Evolutionary conservation across 495 filamentous ascomycete genomes (phyloP).

Genomic region (Penicillium ochrochloron): DNA sequence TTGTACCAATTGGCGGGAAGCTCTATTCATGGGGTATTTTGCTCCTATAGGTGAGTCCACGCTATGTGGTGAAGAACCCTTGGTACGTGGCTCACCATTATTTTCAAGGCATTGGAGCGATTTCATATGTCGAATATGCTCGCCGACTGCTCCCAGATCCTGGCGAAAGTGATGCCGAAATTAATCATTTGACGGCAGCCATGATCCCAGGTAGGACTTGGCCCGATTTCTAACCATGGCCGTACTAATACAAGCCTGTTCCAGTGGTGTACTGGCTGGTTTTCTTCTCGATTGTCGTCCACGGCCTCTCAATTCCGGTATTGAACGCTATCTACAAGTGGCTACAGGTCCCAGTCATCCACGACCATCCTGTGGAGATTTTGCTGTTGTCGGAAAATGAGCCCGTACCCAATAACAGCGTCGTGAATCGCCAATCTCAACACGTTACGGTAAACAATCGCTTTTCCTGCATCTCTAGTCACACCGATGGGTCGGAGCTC

Average conservation of each 20-base stretch:
- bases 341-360: conserved; percentile 49
- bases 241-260: conserved; percentile 8
- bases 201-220: conserved; percentile 46
- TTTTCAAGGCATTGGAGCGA: conserved; percentile 39
- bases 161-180: conserved; percentile 54
- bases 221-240: not conserved
- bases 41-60: conserved; percentile 41
- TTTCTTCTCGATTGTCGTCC: conserved; percentile 60
- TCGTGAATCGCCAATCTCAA: conserved; percentile 49
- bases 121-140: conserved; percentile 55
- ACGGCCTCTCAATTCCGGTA: conserved; percentile 60
- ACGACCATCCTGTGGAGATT: conserved; percentile 57
- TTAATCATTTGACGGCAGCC: conserved; percentile 53
- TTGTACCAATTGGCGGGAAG: conserved; percentile 44
- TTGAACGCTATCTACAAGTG: conserved; percentile 53
- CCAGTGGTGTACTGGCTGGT: conserved; percentile 62
- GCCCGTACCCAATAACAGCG: conserved; percentile 56
- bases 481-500: not conserved
- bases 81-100: conserved; percentile 7
- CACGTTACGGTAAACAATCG: conserved; percentile 57
- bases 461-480: conserved; percentile 43
- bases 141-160: conserved; percentile 57
- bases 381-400: conserved; percentile 53
- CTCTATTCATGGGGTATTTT: conserved; percentile 48
- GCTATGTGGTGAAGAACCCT: too few species aligned